Evolutionary conservation across 2,329 filamentous ascomycete species (phyloP).

Genomic region (Cadophora luteo-olivacea): DNA sequence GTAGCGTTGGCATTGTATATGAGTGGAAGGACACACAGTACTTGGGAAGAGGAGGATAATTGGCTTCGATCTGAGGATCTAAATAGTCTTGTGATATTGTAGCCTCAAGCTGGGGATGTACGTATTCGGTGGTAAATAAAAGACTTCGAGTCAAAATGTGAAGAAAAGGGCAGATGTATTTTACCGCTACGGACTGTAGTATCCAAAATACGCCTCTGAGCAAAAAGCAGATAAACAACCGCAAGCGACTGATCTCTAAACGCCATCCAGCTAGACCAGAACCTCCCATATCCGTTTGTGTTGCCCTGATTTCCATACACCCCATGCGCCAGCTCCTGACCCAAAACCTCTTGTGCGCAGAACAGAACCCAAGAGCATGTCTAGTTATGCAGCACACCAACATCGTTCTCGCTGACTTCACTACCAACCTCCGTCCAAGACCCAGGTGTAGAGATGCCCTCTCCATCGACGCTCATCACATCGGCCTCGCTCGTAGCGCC

Average conservation of each 20-base stretch:
- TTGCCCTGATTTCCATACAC: not conserved
- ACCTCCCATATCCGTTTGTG: not conserved
- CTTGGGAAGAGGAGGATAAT: too few relatives aligned
- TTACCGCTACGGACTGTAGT: not conserved
- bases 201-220: not conserved
- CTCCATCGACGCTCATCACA: conserved; percentile 64
- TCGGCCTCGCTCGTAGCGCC: conserved; percentile 55
- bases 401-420: conserved; percentile 55
- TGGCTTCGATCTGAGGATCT: too few relatives aligned
- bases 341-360: not conserved
- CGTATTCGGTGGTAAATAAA: not conserved
- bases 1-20: too few relatives aligned
- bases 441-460: conserved; percentile 62
- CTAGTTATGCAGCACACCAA: conserved; percentile 37
- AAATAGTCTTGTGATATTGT: too few relatives aligned
- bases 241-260: conserved; percentile 1
- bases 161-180: not conserved
- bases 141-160: not conserved
- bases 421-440: conserved; percentile 72
- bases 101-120: too few relatives aligned
- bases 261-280: not conserved
- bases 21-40: too few relatives aligned
- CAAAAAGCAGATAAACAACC: not conserved
- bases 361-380: conserved; percentile 19
- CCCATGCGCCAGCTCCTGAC: not conserved